These are phyloP conservation scores for Urostyla sp. DNA, from an alignment of 73 alveolate genomes.

Conservation along the genomic window DNA sequence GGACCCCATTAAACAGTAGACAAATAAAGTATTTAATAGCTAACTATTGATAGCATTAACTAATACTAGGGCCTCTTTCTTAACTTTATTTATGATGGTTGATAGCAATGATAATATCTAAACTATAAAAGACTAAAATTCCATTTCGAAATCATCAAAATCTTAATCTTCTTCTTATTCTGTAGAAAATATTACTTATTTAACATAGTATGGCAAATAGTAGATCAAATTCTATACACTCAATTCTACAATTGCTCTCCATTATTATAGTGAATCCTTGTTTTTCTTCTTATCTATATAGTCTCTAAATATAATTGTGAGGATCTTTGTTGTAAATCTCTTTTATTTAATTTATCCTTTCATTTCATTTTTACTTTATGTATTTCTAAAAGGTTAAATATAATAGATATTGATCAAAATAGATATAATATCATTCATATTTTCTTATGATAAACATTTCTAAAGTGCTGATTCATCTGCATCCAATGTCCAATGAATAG, in stretches of 20 bases:
- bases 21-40: not conserved
- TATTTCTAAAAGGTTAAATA: no score
- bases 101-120: constrained; percentile 15
- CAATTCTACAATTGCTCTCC: not conserved
- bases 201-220: constrained; percentile 27
- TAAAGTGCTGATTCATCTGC: no score
- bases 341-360: not conserved
- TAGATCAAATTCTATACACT: constrained; percentile 8
- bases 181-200: constrained; percentile 11
- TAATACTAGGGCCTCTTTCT: not conserved
- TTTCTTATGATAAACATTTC: no score
- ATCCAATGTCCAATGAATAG: no score
- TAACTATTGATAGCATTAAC: not conserved
- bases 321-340: constrained; percentile 13
- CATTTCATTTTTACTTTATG: not conserved
- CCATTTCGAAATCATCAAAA: constrained; percentile 11
- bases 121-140: constrained; percentile 15
- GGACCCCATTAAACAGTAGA: constrained; percentile 2
- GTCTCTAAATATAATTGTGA: constrained; percentile 37
- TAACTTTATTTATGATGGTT: not conserved
- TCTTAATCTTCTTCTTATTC: not conserved
- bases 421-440: no score
- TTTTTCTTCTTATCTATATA: not conserved
- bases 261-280: not conserved
- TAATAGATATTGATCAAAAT: no score